Base-by-base conservation (phyloP, 805 yeast genomes). In the Pichia scutulata region DNA sequence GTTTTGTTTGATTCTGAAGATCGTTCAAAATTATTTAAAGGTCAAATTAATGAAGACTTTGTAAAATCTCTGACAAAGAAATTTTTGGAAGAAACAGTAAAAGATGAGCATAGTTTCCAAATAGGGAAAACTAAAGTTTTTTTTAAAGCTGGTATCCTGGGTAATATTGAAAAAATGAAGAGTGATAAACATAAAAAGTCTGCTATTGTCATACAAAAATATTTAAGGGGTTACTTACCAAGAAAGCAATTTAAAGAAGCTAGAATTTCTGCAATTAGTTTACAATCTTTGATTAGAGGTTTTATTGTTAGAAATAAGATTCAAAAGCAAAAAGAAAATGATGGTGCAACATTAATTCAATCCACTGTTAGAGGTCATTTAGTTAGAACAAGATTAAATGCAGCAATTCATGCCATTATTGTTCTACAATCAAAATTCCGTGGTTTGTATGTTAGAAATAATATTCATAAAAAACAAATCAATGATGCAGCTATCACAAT, bases 61-160 rank as follows among this genome's bases (percentile, higher is more conserved):
- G 80, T 85, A 21, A 76, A 77, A 54, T 78, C 69, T 14, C 73
- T 86, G 48, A 88, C 93, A 63, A 73, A 80, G 63, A 76, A 76
- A 37, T 86, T 92, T 53, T 73, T 92, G 60, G 70, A 74, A 40
- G 72, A 73, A 22, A 79, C 86, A 41, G 82, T 87, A 48, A 77
- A 82, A 24, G 86, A 81, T 63, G 75, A 74, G 37, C 70, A 73
- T 48, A 86, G 86, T 60, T 90, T 85, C 66, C 97, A 90, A 69
- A 75, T 87, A 52, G 99, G 99, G 70, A 81, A 87, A 63, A 86
- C 96, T 41, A 92, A 92, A 70, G 89, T 92, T 51, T 92, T 92
- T 72, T 88, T 92, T 73, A 85, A 95, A 61, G 97, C 97, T 28
- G 99, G 99, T 64, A 86, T 92, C 85, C 74, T 92, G 66, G 98